Evolutionary conservation across 148 eudicot species (phyloP), one percentile per base, ranked within the genome.

Genomic region (Rhododendron molle): DNA sequence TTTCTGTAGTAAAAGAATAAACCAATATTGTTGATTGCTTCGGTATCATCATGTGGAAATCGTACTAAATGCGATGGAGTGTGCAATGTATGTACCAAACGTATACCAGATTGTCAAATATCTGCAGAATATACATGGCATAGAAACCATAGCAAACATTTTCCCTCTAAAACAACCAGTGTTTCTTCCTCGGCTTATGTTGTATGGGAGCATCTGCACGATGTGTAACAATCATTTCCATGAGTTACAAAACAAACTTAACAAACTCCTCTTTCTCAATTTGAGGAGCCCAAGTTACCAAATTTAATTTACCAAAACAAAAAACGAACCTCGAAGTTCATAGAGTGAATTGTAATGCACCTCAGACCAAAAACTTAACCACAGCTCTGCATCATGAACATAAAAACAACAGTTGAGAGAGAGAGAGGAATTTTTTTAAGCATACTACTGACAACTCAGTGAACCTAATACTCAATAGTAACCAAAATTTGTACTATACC

Each of bases 291-390:
- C 40, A 44, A 82, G 4, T 71, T 20, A 36, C 21, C 4, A 54
- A 76, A 43, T 12, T 36, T 26, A 46, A 56, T 28, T 67, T 46
- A 85, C 56, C 83, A 4, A 26, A 28, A 11, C 15, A 69, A 69
- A 30, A 71, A 78, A 88, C 92, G 26, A 87, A 95, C 98, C 97
- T 96, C 82, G 92, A 43, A 94, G 78, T 71, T 92, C 97, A 50
- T 94, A 94, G 7, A 96, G 89, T 28, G 98, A 96, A 89, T 96
- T 96, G 91, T 96, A 96, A 87, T 96, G 98, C 88, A 96, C 96
- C 90, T 96, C 98, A 2, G 98, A 94, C 98, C 98, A 96, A 86
- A 96, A 96, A 86, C 98, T 96, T 85, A 96, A 88, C 98, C 98
- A 96, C 76, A 93, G 88, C 85, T 92, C 98, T 96, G 94, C 86